Base-by-base conservation (phyloP, 2,329 filamentous ascomycete genomes). In the Fusarium sp. region DNA sequence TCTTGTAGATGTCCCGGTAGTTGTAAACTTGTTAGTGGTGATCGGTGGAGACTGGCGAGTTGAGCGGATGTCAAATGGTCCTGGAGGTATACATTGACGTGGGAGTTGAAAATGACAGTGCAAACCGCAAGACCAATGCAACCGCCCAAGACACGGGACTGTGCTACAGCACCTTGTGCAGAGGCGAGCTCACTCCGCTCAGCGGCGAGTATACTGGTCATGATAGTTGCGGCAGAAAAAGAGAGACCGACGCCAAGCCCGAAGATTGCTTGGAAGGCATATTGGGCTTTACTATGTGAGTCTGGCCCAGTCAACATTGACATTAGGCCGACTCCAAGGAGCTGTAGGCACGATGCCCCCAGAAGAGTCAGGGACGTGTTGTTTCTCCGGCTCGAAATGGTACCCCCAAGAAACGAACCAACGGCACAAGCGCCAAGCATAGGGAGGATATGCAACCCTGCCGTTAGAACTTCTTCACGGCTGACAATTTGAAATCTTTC, bases 401-500 rank as follows among this genome's bases (percentile, higher is more conserved):
- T 84, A 1, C 89, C 89, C 0, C 87, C 87, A 0, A 88, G 73
- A 47, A 90, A 88, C 5, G 88, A 90, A 1, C 88, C 89, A 8
- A 89, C 75, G 0, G 89, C 88, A 41, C 87, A 89, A 5, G 87
- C 81, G 5, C 86, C 87, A 2, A 91, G 84, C 81, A 91, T 84
- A 1, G 90, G 89, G 20, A 91, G 81, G 11, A 91, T 83, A 50
- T 89, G 87, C 8, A 91, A 78, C 9, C 89, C 89, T 1, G 89
- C 88, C 75, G 85, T 84, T 30, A 91, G 82, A 0, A 87, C 84
- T 38, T 81, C 84, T 55, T 90, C 84, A 11, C 82, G 82, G 70
- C 90, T 87, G 59, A 90, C 86, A 42, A 91, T 87, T 68, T 91
- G 89, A 56, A 90, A 89, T 12, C 89, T 83, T 72, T 91, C 88